Percentiles rank a stretch among this genome's conserved stretches.
Conservation (phyloP, 1,284 basidiomycete genomes). For the Veloboletus limbatus region DNA sequence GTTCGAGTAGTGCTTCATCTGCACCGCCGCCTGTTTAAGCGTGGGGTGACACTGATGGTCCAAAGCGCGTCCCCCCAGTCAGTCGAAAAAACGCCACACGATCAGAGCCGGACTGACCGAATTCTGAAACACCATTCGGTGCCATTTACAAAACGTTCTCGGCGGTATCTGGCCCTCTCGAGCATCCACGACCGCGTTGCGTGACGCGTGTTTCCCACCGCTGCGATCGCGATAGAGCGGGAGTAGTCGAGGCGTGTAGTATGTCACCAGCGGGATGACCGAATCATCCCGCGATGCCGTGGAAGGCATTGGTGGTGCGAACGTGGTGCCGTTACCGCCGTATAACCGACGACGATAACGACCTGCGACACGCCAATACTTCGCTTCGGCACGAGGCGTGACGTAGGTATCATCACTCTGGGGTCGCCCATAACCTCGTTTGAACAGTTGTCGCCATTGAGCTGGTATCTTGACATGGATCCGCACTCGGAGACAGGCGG, state of each 20-base stretch:
- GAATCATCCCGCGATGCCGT: not conserved
- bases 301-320: not conserved
- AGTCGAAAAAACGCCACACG: not conserved
- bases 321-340: slow-evolving; percentile 13
- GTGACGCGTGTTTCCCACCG: slow-evolving; percentile 1
- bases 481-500: slow-evolving; percentile 16
- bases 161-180: slow-evolving; percentile 25
- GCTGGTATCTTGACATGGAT: slow-evolving; percentile 12
- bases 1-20: slow-evolving; percentile 35
- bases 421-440: not conserved
- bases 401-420: slow-evolving; percentile 15
- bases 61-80: not conserved
- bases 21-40: slow-evolving; percentile 26
- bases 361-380: slow-evolving; percentile 32
- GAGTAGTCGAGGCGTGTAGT: slow-evolving; percentile 30
- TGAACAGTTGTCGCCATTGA: slow-evolving; percentile 10
- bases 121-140: slow-evolving; percentile 38
- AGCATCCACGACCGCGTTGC: not conserved
- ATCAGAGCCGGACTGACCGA: slow-evolving; percentile 29
- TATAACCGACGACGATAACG: slow-evolving; percentile 31
- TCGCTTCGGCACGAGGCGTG: slow-evolving; percentile 25
- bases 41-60: slow-evolving; percentile 37
- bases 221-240: slow-evolving; percentile 25
- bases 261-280: slow-evolving; percentile 23
- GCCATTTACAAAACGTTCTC: slow-evolving; percentile 40